Conservation (phyloP, 345 rosid species). For the Mangifera indica region DNA sequence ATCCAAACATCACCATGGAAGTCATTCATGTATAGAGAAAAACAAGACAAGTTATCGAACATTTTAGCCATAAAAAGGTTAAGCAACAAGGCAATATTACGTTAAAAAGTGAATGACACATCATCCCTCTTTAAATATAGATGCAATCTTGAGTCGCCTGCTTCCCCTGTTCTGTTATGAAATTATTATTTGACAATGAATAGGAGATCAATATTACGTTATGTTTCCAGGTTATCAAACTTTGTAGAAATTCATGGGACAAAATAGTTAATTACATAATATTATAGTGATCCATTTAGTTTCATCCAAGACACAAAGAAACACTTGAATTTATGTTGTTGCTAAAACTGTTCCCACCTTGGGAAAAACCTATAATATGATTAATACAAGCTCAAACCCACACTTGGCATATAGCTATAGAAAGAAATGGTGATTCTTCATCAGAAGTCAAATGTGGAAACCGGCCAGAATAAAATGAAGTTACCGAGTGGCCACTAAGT, state of each 20-base stretch:
- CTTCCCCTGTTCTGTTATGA: neutral
- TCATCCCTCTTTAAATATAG: neutral
- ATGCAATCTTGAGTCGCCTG: too few relatives aligned
- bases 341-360: neutral
- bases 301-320: neutral
- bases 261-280: neutral
- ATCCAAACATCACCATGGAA: too few relatives aligned
- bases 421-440: neutral
- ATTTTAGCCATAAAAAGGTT: neutral
- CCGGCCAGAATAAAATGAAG: neutral
- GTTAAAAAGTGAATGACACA: neutral
- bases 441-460: neutral
- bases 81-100: too few relatives aligned
- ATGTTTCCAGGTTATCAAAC: neutral
- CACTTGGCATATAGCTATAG: neutral
- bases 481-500: conserved; percentile 63
- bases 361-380: neutral
- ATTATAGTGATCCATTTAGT: neutral
- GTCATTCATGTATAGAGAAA: neutral
- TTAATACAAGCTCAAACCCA: neutral
- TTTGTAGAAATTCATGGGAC: neutral
- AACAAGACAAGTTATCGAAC: neutral
- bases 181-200: neutral
- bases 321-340: neutral
- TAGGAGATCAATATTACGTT: neutral